Evolutionary conservation across 1,284 basidiomycete species (phyloP).

Genomic region (Schizophyllum commune): DNA sequence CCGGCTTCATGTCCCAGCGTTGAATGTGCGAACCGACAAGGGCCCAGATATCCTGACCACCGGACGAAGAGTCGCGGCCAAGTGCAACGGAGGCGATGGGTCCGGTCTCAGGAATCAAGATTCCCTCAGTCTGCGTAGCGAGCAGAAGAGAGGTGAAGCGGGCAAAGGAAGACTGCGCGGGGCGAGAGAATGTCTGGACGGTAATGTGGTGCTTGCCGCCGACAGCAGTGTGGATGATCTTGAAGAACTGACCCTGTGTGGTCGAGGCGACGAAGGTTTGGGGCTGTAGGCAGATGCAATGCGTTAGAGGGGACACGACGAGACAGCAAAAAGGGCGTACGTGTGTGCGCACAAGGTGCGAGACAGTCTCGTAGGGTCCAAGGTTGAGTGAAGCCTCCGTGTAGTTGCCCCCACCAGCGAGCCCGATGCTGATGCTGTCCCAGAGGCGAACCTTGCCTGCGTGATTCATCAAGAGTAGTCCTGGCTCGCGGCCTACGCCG

Average conservation of each 20-base stretch:
- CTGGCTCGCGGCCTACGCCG: conserved; percentile 64
- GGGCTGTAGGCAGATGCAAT: conserved; percentile 29
- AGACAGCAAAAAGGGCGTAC: conserved; percentile 29
- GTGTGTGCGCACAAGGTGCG: conserved; percentile 55
- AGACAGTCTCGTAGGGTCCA: conserved; percentile 50
- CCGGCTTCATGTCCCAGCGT: conserved; percentile 55
- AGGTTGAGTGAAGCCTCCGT: conserved; percentile 45
- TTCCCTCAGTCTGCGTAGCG: conserved; percentile 16
- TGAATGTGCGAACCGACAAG: conserved; percentile 61
- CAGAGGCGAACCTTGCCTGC: conserved; percentile 66
- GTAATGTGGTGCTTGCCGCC: conserved; percentile 60
- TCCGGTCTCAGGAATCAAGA: conserved; percentile 31
- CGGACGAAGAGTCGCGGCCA: conserved; percentile 30
- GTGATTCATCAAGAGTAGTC: conserved; percentile 61
- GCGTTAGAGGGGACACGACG: background rate
- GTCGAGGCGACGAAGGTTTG: conserved; percentile 65
- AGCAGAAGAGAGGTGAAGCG: conserved; percentile 37
- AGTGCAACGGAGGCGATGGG: conserved; percentile 56
- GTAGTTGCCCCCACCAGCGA: conserved; percentile 73
- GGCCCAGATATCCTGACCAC: conserved; percentile 50
- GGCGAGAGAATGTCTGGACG: conserved; percentile 48
- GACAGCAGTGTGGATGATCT: conserved; percentile 53
- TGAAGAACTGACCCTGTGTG: conserved; percentile 57
- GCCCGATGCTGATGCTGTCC: conserved; percentile 73
- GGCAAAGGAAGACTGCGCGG: conserved; percentile 20